Evolutionary conservation across 1,284 basidiomycete genomes (phyloP).

Genomic region (Lignosus rhinocerotis): DNA sequence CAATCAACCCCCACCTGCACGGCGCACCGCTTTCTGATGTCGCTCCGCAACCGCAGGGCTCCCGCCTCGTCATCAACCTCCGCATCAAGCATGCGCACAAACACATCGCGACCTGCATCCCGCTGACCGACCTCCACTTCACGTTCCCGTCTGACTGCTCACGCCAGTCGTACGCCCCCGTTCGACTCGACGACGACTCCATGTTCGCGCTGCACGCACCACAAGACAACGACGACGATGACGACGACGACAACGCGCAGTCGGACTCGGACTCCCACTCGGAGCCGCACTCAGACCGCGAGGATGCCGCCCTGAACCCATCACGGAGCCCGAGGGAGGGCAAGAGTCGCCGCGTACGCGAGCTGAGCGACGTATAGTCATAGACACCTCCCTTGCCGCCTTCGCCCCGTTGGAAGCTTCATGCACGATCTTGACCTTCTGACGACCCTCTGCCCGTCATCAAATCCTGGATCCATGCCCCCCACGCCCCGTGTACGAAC

Average conservation of each 20-base stretch:
- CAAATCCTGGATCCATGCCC: background rate
- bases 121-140: constrained; percentile 11
- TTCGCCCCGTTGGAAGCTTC: background rate
- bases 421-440: background rate
- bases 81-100: constrained; percentile 18
- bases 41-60: constrained; percentile 19
- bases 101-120: constrained; percentile 4
- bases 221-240: background rate
- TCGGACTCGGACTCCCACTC: too few species aligned
- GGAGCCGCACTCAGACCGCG: background rate
- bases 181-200: constrained; percentile 14
- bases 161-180: constrained; percentile 10
- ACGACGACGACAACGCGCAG: background rate
- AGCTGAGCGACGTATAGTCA: constrained; percentile 4
- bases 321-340: background rate
- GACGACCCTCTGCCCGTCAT: too few species aligned
- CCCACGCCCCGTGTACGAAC: too few species aligned
- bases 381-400: constrained; percentile 7
- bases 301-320: constrained; percentile 14
- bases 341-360: background rate
- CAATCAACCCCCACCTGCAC: background rate
- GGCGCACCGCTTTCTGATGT: background rate
- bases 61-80: constrained; percentile 30
- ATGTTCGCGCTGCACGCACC: background rate
- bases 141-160: constrained; percentile 9